Conservation (phyloP, 108 stramenopile genomes). For the Skeletonema grethae region DNA sequence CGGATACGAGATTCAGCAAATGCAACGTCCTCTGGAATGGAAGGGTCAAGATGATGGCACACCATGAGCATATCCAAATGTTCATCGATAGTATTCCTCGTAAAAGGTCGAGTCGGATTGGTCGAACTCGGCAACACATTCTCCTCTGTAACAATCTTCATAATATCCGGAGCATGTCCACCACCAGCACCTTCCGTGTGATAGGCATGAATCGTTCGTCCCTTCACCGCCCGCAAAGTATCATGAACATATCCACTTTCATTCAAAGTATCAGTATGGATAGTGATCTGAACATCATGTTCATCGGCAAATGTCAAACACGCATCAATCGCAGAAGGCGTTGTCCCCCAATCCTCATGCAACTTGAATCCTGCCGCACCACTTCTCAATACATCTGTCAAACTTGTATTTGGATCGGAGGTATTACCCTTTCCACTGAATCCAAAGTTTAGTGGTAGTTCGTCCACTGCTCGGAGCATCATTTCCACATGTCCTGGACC, state of each 20-base stretch:
- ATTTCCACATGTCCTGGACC: constrained; percentile 91
- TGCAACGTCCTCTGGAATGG: constrained; percentile 95
- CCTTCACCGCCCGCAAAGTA: constrained; percentile 93
- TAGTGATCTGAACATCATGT: constrained; percentile 93
- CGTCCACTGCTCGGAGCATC: constrained; percentile 96
- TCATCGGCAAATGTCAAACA: constrained; percentile 90
- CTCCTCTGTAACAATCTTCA: constrained; percentile 91
- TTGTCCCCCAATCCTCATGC: constrained; percentile 99
- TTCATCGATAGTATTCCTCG: constrained; percentile 97
- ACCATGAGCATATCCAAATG: constrained; percentile 99
- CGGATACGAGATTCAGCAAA: constrained; percentile 97
- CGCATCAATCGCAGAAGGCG: constrained; percentile 93
- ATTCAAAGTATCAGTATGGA: constrained; percentile 98
- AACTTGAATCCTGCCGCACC: constrained; percentile 96
- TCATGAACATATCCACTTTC: constrained; percentile 95
- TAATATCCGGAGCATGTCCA: constrained; percentile 98
- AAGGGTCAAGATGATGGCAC: constrained; percentile 90
- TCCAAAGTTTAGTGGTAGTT: constrained; percentile 93
- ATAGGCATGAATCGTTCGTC: constrained; percentile 94
- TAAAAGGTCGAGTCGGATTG: constrained; percentile 97
- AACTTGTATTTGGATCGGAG: constrained; percentile 57
- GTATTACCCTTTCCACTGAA: constrained; percentile 98
- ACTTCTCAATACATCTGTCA: constrained; percentile 68
- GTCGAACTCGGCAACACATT: constrained; percentile 95
- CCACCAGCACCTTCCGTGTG: constrained; percentile 92